These are phyloP conservation scores for Colletotrichum sp. DNA, from an alignment of 2,329 filamentous ascomycete species.

Conservation along the genomic window DNA sequence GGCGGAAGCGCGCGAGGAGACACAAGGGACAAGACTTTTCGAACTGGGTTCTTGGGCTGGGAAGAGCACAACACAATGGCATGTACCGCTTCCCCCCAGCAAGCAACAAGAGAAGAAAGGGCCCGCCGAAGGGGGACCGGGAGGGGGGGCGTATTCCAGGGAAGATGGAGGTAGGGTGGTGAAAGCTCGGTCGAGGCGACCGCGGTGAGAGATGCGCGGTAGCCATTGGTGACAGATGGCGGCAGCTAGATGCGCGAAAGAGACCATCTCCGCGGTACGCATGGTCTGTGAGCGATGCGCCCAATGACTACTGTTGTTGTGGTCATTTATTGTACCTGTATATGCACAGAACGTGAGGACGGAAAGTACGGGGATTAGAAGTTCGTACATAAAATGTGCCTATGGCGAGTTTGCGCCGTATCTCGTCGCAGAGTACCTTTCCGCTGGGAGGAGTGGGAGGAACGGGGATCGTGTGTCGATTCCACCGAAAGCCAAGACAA, in stretches of 20 bases:
- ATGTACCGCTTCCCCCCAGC: not conserved
- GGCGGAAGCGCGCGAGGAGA: not conserved
- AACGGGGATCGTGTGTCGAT: slow-evolving; percentile 2
- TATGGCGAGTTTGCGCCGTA: not conserved
- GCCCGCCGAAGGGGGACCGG: slow-evolving; percentile 1
- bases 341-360: not conserved
- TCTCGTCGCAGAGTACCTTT: not conserved
- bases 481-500: slow-evolving; percentile 15
- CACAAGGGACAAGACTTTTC: slow-evolving; percentile 13
- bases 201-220: not conserved
- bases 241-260: not conserved
- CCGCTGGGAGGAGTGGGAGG: slow-evolving; percentile 20
- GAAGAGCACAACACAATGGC: not conserved
- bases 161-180: slow-evolving; percentile 6
- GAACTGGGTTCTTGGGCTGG: not conserved
- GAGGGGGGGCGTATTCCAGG: not conserved
- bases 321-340: not conserved
- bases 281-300: not conserved
- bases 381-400: not conserved
- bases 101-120: slow-evolving; percentile 4
- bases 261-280: not conserved
- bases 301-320: not conserved
- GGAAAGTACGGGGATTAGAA: not conserved
- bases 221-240: not conserved
- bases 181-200: slow-evolving; percentile 9